phyloP scores from a whole-genome alignment of 192 early-diverging fungal species.

The Haplosporangium gracile region DNA sequence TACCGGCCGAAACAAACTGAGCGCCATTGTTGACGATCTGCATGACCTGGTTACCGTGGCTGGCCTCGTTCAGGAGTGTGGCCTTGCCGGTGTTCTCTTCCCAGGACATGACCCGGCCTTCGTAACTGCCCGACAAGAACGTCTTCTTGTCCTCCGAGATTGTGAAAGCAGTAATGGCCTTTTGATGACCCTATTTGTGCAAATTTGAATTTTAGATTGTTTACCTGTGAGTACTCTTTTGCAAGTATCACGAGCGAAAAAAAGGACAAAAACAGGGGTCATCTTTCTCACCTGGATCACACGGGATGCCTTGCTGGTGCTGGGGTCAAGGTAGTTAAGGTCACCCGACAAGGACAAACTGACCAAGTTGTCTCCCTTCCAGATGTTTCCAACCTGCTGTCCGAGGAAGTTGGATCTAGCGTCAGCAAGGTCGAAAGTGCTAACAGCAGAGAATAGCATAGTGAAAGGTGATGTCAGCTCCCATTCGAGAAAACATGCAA shows the following conservation, averaged over 20 bases:
- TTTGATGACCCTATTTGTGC: conserved; percentile 78
- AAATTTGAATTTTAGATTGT: not conserved
- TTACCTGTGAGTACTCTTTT: not conserved
- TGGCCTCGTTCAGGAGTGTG: conserved; percentile 66
- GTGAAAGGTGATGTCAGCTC: not conserved
- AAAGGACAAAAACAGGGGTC: not conserved
- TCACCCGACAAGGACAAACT: conserved; percentile 88
- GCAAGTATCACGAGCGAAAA: not conserved
- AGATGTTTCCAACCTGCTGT: conserved; percentile 96
- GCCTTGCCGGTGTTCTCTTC: conserved; percentile 59
- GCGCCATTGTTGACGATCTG: conserved; percentile 61
- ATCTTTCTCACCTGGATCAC: conserved; percentile 61
- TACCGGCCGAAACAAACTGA: conserved; percentile 72
- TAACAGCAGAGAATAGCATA: conserved; percentile 10
- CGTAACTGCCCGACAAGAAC: conserved; percentile 91
- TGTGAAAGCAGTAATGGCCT: conserved; percentile 86
- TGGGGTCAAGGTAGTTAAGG: conserved; percentile 85
- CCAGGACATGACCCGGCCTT: conserved; percentile 92
- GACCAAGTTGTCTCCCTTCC: conserved; percentile 82
- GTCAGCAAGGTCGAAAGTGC: conserved; percentile 65
- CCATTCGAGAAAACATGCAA: not conserved
- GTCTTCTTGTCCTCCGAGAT: conserved; percentile 62
- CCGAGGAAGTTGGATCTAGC: conserved; percentile 64
- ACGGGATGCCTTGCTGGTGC: conserved; percentile 63
- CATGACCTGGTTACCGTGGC: conserved; percentile 85